These are phyloP conservation scores for Suillus brevipes DNA, from an alignment of 768 basidiomycete species.

Conservation along the genomic window DNA sequence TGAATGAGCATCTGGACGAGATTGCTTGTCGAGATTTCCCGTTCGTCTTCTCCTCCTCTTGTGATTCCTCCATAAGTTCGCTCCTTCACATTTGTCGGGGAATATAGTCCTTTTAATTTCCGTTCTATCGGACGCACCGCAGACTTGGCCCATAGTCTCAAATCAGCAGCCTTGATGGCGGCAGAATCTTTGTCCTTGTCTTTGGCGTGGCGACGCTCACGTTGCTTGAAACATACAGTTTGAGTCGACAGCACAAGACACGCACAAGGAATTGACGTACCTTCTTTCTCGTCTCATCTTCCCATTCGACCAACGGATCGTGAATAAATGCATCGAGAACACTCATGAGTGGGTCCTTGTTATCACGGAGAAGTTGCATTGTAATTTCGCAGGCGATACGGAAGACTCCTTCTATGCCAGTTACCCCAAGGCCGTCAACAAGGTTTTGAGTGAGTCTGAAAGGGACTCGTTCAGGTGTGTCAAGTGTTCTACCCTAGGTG, in stretches of 20 bases:
- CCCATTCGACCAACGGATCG: slow-evolving; percentile 96
- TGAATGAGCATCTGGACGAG: slow-evolving; percentile 90
- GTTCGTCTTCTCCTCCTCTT: slow-evolving; percentile 28
- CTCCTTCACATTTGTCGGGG: slow-evolving; percentile 45
- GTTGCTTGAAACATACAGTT: slow-evolving; percentile 5
- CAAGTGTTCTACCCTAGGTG: slow-evolving; percentile 71
- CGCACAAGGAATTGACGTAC: slow-evolving; percentile 31
- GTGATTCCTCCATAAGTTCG: slow-evolving; percentile 31
- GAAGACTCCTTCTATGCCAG: slow-evolving; percentile 92
- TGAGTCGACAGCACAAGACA: neutral
- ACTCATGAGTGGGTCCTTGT: slow-evolving; percentile 92
- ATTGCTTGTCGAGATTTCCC: slow-evolving; percentile 71
- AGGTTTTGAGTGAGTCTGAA: slow-evolving; percentile 94
- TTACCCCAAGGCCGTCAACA: slow-evolving; percentile 89
- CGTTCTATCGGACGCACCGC: slow-evolving; percentile 80
- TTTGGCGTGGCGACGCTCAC: slow-evolving; percentile 30
- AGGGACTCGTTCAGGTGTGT: slow-evolving; percentile 89
- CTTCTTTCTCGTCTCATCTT: slow-evolving; percentile 72
- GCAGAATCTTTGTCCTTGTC: slow-evolving; percentile 30
- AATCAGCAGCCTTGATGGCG: slow-evolving; percentile 51
- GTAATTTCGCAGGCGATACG: slow-evolving; percentile 91
- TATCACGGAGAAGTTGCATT: slow-evolving; percentile 80
- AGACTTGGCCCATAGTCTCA: slow-evolving; percentile 67
- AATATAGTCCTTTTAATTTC: slow-evolving; percentile 77
- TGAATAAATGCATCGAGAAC: slow-evolving; percentile 96